A percentile compares a stretch with the other conserved stretches of the same genome.
Evolutionary conservation across 2,329 filamentous ascomycete genomes (phyloP).

Genomic region (Ambrosiella beaveri): DNA sequence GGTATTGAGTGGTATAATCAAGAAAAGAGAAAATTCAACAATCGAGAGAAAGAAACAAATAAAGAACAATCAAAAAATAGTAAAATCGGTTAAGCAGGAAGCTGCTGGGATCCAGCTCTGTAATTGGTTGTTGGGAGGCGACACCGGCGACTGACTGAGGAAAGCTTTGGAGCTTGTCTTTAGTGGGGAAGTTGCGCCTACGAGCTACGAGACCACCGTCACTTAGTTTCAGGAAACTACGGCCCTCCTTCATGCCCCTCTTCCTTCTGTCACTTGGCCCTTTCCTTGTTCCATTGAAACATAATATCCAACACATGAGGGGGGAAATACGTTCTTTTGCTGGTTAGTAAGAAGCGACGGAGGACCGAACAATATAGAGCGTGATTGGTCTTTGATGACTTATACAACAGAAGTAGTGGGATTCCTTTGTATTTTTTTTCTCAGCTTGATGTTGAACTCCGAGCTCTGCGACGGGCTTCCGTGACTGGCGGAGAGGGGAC

Average conservation of each 20-base stretch:
- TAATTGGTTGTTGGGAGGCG: slow-evolving; percentile 12
- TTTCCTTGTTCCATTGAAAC: not conserved
- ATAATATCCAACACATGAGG: too few relatives aligned
- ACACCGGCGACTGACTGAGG: slow-evolving; percentile 6
- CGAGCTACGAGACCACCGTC: not conserved
- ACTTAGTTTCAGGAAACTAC: not conserved
- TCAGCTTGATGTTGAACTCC: not conserved
- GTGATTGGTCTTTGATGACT: not conserved
- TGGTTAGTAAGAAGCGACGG: not conserved
- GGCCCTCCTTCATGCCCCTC: not conserved
- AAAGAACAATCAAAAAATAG: slow-evolving; percentile 10
- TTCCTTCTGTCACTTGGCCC: not conserved
- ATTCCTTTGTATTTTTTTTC: too few relatives aligned
- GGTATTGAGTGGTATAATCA: slow-evolving; percentile 15
- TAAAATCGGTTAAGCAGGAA: slow-evolving; percentile 9
- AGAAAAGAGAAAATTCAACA: slow-evolving; percentile 16
- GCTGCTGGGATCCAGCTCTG: not conserved
- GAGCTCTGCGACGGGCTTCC: not conserved
- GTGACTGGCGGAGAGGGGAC: not conserved
- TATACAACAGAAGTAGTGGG: not conserved
- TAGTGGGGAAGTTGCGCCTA: not conserved
- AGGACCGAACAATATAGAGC: not conserved
- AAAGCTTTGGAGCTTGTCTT: not conserved
- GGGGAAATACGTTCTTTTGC: too few relatives aligned
- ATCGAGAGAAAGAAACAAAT: slow-evolving; percentile 1